phyloP scores from a whole-genome alignment of 192 early-diverging fungal species.

The Paraglomus brasilianum region DNA sequence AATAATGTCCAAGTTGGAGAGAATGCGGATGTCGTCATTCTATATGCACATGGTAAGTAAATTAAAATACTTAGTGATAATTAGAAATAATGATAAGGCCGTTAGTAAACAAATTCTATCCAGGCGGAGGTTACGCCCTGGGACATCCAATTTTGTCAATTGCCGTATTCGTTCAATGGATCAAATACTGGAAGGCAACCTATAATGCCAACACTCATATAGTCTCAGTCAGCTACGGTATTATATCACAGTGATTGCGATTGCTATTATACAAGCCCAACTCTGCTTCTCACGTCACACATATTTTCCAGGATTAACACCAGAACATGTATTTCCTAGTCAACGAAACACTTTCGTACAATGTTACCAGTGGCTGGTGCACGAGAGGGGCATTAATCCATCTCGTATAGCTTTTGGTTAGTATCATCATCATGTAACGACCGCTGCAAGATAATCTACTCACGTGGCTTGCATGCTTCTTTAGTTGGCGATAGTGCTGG shows the following conservation, averaged over 20 bases:
- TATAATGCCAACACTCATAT: conserved; percentile 23
- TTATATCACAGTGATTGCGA: not conserved
- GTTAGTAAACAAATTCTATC: not conserved
- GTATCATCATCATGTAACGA: not conserved
- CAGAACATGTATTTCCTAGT: conserved; percentile 8
- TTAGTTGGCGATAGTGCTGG: conserved; percentile 30
- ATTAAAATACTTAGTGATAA: not conserved
- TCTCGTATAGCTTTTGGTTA: conserved; percentile 20
- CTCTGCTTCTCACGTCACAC: not conserved
- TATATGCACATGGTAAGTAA: conserved; percentile 30
- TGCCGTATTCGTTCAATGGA: conserved; percentile 4
- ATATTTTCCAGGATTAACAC: conserved; percentile 1
- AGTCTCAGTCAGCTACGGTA: conserved; percentile 23
- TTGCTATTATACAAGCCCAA: not conserved
- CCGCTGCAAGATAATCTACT: not conserved
- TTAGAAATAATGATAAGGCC: not conserved
- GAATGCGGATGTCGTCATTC: conserved; percentile 22
- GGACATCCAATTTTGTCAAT: not conserved
- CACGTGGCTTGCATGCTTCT: not conserved
- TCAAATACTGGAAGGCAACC: conserved; percentile 7
- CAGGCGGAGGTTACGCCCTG: conserved; percentile 5
- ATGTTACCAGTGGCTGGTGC: conserved; percentile 20
- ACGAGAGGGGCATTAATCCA: conserved; percentile 17
- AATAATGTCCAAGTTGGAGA: not conserved
- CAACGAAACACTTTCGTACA: not conserved